These are phyloP conservation scores for Phialophora expanda DNA, from an alignment of 2,329 filamentous ascomycete species.

Conservation along the genomic window DNA sequence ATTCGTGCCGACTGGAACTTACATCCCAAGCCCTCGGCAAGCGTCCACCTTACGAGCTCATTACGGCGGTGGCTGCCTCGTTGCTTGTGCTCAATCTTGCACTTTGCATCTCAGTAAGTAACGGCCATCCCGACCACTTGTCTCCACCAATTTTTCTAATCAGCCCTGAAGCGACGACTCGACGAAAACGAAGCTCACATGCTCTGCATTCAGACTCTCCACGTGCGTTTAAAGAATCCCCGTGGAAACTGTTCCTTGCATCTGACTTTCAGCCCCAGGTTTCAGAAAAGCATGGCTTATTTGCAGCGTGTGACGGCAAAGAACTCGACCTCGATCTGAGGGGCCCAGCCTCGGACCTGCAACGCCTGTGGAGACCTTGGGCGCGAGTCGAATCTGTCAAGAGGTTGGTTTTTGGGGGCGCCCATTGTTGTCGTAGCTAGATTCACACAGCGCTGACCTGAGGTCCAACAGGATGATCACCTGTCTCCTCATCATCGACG, in stretches of 20 bases:
- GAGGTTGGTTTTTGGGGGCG: conserved; percentile 1
- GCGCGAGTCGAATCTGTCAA: conserved; percentile 21
- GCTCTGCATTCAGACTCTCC: conserved; percentile 23
- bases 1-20: conserved; percentile 19
- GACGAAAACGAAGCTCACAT: conserved; percentile 24
- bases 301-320: conserved; percentile 18
- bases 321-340: conserved; percentile 5
- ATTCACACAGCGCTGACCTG: not conserved
- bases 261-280: not conserved
- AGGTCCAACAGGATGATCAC: not conserved
- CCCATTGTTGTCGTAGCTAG: too few relatives aligned
- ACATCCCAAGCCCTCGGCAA: conserved; percentile 25
- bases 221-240: not conserved
- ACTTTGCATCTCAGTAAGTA: not conserved
- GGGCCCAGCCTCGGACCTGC: not conserved
- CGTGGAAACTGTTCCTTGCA: not conserved
- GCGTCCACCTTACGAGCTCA: conserved; percentile 15
- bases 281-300: conserved; percentile 25
- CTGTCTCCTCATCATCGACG: conserved; percentile 22
- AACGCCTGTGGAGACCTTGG: conserved; percentile 17
- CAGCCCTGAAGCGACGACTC: conserved; percentile 1
- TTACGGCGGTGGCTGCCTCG: conserved; percentile 16
- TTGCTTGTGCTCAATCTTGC: conserved; percentile 22
- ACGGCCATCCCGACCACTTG: not conserved
- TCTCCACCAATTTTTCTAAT: not conserved